Evolutionary conservation across 2,329 filamentous ascomycete genomes (phyloP).

Genomic region (Aureobasidium namibiae): DNA sequence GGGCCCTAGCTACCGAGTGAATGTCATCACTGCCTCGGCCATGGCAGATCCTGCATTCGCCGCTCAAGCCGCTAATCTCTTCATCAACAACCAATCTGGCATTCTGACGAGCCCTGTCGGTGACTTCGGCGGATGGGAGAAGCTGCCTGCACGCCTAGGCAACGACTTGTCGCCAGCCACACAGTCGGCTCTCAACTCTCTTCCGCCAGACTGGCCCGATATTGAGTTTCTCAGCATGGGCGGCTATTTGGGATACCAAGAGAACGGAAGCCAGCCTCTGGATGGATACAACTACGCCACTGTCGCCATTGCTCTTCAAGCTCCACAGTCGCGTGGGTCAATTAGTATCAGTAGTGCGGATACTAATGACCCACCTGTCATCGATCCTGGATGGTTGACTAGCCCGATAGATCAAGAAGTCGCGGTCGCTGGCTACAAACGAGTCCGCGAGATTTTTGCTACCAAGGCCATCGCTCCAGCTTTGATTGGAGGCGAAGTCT

Average conservation of each 20-base stretch:
- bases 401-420: constrained; percentile 23
- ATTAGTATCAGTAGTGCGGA: constrained; percentile 18
- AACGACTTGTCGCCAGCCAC: too few relatives aligned
- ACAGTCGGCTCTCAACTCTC: too few relatives aligned
- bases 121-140: too few relatives aligned
- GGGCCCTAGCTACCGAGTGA: constrained; percentile 20
- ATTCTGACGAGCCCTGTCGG: too few relatives aligned
- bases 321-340: neutral
- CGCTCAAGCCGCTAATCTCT: constrained; percentile 14
- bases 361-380: constrained; percentile 23
- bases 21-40: constrained; percentile 18
- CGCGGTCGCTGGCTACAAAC: neutral
- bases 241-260: too few relatives aligned
- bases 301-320: neutral
- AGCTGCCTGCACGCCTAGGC: too few relatives aligned
- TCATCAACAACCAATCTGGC: too few relatives aligned
- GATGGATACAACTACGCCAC: too few relatives aligned
- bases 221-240: too few relatives aligned
- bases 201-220: too few relatives aligned
- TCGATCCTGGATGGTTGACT: constrained; percentile 31
- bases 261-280: too few relatives aligned
- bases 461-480: constrained; percentile 20
- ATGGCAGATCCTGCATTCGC: constrained; percentile 14
- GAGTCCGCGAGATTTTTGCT: constrained; percentile 21
- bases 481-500: constrained; percentile 22